phyloP scores from a whole-genome alignment of 1,284 basidiomycete species.

The Sanghuangporus sanghuang region DNA sequence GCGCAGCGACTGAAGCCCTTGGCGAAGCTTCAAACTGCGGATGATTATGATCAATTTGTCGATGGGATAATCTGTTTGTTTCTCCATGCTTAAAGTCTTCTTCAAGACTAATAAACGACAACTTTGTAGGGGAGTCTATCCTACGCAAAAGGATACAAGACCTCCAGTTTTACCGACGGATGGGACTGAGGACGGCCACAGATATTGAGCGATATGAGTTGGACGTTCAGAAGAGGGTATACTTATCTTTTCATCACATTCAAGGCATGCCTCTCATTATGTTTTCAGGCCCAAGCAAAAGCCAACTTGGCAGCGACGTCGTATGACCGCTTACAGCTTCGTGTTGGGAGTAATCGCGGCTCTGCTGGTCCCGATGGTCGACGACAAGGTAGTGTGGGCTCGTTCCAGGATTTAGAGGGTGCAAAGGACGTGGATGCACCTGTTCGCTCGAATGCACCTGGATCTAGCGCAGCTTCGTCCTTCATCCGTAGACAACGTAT shows the following conservation, averaged over 20 bases:
- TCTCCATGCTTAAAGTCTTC: neutral
- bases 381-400: constrained; percentile 33
- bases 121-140: constrained; percentile 68
- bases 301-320: constrained; percentile 47
- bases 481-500: constrained; percentile 1
- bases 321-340: constrained; percentile 45
- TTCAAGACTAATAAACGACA: constrained; percentile 5
- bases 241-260: constrained; percentile 24
- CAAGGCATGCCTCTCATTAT: constrained; percentile 1
- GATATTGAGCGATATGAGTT: constrained; percentile 86
- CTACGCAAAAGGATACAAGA: constrained; percentile 85
- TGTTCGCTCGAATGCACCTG: constrained; percentile 30
- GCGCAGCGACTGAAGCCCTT: constrained; percentile 89
- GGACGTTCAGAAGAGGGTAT: constrained; percentile 68
- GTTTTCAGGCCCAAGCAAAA: constrained; percentile 52
- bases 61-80: constrained; percentile 83
- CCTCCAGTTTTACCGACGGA: constrained; percentile 81
- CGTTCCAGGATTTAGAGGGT: constrained; percentile 40
- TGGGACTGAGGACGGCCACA: constrained; percentile 76
- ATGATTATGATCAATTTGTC: constrained; percentile 87
- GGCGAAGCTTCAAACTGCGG: constrained; percentile 85
- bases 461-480: constrained; percentile 48
- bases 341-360: constrained; percentile 41
- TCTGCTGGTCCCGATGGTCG: constrained; percentile 55
- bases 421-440: constrained; percentile 46